These are phyloP conservation scores for Mucuna pruriens DNA, from an alignment of 306 rosid species.

Conservation along the genomic window DNA sequence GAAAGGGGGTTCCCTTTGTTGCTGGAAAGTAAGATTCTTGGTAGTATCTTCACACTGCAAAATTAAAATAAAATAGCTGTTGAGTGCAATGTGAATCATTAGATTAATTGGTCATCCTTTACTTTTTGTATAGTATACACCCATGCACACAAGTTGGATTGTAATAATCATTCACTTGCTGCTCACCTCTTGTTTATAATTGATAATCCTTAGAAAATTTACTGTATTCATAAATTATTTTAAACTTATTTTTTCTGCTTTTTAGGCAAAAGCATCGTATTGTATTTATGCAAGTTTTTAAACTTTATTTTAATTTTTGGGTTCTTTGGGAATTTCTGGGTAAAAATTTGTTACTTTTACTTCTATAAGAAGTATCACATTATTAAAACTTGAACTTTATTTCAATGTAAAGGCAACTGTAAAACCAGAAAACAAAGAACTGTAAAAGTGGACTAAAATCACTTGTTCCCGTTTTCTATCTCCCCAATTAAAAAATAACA, in stretches of 20 bases:
- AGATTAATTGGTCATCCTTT: neutral
- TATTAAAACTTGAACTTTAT: neutral
- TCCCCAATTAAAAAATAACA: too few species aligned
- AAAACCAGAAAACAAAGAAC: neutral
- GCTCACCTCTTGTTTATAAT: neutral
- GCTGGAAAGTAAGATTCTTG: slow-evolving; percentile 27
- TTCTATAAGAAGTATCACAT: neutral
- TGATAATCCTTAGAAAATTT: neutral
- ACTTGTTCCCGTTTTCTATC: too few species aligned
- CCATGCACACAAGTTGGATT: neutral
- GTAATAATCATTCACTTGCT: neutral
- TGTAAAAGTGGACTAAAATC: too few species aligned
- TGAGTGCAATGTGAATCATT: neutral
- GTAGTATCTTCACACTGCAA: neutral
- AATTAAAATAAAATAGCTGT: neutral
- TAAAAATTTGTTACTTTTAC: neutral
- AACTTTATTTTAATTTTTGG: neutral
- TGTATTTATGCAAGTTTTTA: neutral
- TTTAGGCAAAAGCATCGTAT: neutral
- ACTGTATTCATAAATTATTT: neutral
- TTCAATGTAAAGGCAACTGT: neutral
- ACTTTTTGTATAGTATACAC: neutral
- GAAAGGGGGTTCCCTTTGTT: slow-evolving; percentile 18
- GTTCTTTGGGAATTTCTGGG: neutral
- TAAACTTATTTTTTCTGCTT: neutral